A percentile compares a stretch with the other conserved stretches of the same genome.
These are phyloP conservation scores for Starmerella floricola DNA, from an alignment of 805 yeast species.

Conservation along the genomic window DNA sequence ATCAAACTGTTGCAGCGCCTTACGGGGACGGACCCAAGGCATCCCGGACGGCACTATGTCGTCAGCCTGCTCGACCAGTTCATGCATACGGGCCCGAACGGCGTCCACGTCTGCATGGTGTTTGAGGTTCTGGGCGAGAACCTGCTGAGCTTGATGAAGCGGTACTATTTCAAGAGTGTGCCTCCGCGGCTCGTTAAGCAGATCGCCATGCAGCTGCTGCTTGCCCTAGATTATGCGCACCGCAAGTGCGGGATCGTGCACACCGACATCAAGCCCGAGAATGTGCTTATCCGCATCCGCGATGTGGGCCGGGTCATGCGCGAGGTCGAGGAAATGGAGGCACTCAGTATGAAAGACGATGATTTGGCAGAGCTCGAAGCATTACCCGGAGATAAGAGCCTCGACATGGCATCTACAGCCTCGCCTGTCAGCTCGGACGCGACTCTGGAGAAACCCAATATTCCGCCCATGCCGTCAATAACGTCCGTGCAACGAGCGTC, in stretches of 20 bases:
- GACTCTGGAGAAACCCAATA: no score
- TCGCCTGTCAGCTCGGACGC: no score
- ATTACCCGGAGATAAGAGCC: conserved; percentile 7
- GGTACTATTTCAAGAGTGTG: conserved; percentile 68
- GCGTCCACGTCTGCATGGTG: conserved; percentile 90
- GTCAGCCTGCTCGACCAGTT: conserved; percentile 74
- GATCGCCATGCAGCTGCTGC: conserved; percentile 62
- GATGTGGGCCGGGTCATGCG: conserved; percentile 70
- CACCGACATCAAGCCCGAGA: conserved; percentile 64
- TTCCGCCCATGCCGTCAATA: no score
- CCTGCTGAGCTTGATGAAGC: conserved; percentile 65
- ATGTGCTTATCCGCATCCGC: conserved; percentile 66
- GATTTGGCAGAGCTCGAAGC: conserved; percentile 18
- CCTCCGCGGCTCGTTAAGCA: conserved; percentile 67
- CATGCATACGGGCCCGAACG: conserved; percentile 79
- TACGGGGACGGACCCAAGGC: conserved; percentile 50
- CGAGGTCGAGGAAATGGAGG: conserved; percentile 45
- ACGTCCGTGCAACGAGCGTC: no score
- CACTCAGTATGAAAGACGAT: conserved; percentile 34
- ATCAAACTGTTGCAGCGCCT: conserved; percentile 58
- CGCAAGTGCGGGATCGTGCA: conserved; percentile 63
- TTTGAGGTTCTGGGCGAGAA: conserved; percentile 96
- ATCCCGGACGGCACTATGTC: conserved; percentile 73
- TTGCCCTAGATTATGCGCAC: conserved; percentile 62
- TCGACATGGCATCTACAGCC: no score